Conservation (phyloP, 345 rosid genomes). For the Leavenworthia alabamica region DNA sequence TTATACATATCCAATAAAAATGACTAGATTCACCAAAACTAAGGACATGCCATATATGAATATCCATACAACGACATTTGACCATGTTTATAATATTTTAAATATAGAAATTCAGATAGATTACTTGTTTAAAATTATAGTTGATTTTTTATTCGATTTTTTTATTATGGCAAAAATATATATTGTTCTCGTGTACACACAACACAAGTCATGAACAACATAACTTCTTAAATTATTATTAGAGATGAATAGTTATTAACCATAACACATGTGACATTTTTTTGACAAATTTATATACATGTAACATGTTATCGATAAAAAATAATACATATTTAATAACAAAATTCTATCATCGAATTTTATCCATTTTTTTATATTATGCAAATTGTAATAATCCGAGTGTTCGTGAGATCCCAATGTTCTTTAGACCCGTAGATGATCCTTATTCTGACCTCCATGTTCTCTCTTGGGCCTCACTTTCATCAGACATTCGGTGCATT, state of each 20-base stretch:
- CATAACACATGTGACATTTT: background rate
- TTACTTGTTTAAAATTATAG: background rate
- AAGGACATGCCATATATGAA: background rate
- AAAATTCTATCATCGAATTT: background rate
- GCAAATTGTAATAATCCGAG: too few relatives aligned
- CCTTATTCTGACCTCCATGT: too few relatives aligned
- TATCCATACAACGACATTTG: slow-evolving; percentile 1
- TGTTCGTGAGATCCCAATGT: too few relatives aligned
- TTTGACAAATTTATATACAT: background rate
- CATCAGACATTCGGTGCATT: too few relatives aligned
- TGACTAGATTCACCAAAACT: background rate
- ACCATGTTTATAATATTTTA: background rate
- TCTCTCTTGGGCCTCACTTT: too few relatives aligned
- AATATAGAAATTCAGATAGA: background rate
- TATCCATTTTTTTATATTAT: background rate
- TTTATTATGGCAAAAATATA: too few relatives aligned
- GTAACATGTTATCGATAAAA: background rate
- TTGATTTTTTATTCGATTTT: background rate
- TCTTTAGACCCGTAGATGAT: too few relatives aligned
- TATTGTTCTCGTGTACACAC: background rate
- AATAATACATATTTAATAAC: background rate
- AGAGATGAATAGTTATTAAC: background rate
- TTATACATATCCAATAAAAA: background rate
- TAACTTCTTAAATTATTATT: background rate
- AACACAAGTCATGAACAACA: background rate